These are phyloP conservation scores for Aureobasidium leucospermi DNA, from an alignment of 2,329 filamentous ascomycete species.

Conservation along the genomic window DNA sequence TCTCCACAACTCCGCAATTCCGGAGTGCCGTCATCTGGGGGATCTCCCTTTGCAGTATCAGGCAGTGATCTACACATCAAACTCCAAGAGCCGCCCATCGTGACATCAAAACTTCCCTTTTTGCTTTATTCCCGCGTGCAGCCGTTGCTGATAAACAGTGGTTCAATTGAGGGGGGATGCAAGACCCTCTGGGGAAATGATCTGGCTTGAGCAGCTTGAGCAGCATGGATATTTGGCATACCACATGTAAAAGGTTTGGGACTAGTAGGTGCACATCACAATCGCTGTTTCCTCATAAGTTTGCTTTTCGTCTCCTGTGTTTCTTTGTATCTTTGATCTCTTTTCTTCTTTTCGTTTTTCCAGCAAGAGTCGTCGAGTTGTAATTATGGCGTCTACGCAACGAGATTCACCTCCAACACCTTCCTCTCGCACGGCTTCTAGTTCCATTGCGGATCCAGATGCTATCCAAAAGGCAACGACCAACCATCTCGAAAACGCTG, in stretches of 20 bases:
- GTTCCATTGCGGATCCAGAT: not conserved
- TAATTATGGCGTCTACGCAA: not conserved
- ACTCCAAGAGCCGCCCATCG: not conserved
- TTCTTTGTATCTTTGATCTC: not conserved
- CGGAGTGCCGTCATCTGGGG: not conserved
- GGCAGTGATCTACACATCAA: not conserved
- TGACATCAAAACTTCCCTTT: not conserved
- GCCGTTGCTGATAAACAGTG: not conserved
- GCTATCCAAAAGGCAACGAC: not conserved
- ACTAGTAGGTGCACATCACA: not conserved
- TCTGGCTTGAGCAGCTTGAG: not conserved
- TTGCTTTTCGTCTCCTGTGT: not conserved
- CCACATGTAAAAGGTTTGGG: not conserved
- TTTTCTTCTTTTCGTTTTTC: not conserved
- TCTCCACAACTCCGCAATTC: not conserved
- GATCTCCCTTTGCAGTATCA: not conserved
- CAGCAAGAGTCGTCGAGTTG: not conserved
- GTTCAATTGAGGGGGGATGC: not conserved
- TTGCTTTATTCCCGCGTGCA: not conserved
- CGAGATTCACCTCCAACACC: not conserved
- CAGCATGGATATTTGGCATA: not conserved
- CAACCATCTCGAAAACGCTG: not conserved
- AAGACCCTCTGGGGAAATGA: not conserved
- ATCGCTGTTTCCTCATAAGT: not conserved
- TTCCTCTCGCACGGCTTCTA: not conserved